Evolutionary conservation across 306 rosid species (phyloP).

Genomic region (Spatholobus suberectus): DNA sequence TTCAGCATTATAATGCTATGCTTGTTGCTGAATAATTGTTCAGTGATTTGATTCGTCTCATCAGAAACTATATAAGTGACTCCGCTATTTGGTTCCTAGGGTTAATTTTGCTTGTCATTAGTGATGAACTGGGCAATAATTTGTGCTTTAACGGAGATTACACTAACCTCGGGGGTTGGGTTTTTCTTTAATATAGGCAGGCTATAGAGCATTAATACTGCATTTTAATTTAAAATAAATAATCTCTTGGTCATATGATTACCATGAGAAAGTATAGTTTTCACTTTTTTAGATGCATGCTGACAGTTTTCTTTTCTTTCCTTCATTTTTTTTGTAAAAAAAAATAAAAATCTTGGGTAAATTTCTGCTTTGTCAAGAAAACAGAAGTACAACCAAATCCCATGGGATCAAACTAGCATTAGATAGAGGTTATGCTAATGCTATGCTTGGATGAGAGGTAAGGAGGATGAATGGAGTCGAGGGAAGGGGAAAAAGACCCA

Average conservation of each 20-base stretch:
- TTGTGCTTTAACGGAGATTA: background rate
- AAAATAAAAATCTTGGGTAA: background rate
- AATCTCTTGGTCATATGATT: background rate
- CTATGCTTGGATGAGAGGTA: background rate
- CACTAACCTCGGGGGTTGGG: background rate
- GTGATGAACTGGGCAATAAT: background rate
- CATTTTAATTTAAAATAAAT: background rate
- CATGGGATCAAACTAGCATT: background rate
- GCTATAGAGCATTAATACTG: background rate
- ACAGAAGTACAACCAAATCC: background rate
- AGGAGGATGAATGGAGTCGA: background rate
- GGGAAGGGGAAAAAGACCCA: background rate
- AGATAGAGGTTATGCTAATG: background rate
- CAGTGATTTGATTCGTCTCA: background rate
- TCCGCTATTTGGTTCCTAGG: background rate
- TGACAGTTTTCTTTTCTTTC: background rate
- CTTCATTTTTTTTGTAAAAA: background rate
- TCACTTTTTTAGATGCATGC: background rate
- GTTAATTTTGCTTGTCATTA: constrained; percentile 1
- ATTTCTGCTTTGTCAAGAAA: background rate
- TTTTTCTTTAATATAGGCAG: background rate
- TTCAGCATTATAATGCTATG: background rate
- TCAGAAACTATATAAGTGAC: constrained; percentile 1
- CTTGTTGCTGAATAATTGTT: constrained; percentile 1
- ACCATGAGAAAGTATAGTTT: background rate